Base-by-base conservation (phyloP, 108 stramenopile species). In the Skeletonema grethae region DNA sequence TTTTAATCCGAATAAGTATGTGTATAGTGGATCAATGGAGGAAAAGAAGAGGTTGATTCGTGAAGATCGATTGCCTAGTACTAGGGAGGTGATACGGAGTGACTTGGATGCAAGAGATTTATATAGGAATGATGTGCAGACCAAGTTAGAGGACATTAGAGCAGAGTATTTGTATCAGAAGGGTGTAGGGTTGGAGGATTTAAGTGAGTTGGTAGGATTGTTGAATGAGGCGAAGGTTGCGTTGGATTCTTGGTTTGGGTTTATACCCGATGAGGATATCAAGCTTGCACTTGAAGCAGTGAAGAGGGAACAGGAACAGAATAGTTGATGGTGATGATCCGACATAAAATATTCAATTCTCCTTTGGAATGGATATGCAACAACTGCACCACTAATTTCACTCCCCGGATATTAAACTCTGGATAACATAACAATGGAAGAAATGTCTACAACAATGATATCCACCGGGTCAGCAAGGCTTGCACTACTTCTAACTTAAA, bases 41-140 rank as follows among this genome's bases (percentile, higher is more conserved):
- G 88, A 88, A 35, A 77, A 74, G 61, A 79, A 74, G 18, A 57
- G 16, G 46, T 30, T 84, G 69, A 84, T 88, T 60, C 79, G 87
- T 2, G 77, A 86, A 30, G 88, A 87, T 65, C 59, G 39, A 31
- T 75, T 92, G 65, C 91, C 91, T 0, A 68, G 75, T 61, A 82
- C 84, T 2, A 82, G 41, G 24, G 65, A 77, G n/a, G 92, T 93
- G n/a, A 86, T 93, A 59, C 73, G 75, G 43, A 81, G 85, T 68
- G 90, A 94, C 77, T 71, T 94, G 62, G 92, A 94, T 73, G 72
- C 87, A 18, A 72, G 92, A 9, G 87, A 94, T 76, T 82, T 94
- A 63, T 85, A 83, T 66, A 72, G 92, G 31, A 94, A 94, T 83
- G 86, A 78, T 25, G 56, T 89, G 0, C 71, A 85, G 58, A 82